Evolutionary conservation across 805 yeast species (phyloP).

Genomic region (Teunomyces pallodes): DNA sequence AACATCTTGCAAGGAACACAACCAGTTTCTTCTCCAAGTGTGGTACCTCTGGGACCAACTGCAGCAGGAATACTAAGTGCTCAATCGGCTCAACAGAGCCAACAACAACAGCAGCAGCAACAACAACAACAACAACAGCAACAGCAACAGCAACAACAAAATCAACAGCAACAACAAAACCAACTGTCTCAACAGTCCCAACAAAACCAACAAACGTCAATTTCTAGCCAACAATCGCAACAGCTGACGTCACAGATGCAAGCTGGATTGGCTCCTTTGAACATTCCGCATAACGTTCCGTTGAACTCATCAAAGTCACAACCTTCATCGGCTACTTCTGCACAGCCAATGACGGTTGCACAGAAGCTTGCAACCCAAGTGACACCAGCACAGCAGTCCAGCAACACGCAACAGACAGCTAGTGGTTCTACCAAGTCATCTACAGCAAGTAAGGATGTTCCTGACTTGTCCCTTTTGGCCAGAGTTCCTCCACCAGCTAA

Average conservation of each 20-base stretch:
- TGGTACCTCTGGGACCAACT: slow-evolving; percentile 1
- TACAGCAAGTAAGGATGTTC: slow-evolving; percentile 31
- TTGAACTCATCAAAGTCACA: slow-evolving; percentile 19
- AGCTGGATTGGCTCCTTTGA: slow-evolving; percentile 2
- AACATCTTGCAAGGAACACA: slow-evolving; percentile 6
- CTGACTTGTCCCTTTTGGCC: slow-evolving; percentile 70
- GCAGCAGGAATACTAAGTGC: slow-evolving; percentile 5
- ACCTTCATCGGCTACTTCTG: slow-evolving; percentile 15
- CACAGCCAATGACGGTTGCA: slow-evolving; percentile 12
- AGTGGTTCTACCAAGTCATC: slow-evolving; percentile 4
- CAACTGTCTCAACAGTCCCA: slow-evolving; percentile 6
- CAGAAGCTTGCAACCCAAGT: slow-evolving; percentile 4
- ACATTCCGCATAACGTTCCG: not conserved
- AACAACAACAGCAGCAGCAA: slow-evolving; percentile 6
- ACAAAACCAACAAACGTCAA: not conserved
- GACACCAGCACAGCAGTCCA: not conserved
- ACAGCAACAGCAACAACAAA: slow-evolving; percentile 7
- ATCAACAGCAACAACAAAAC: slow-evolving; percentile 10
- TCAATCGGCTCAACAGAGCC: slow-evolving; percentile 5
- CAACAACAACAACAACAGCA: slow-evolving; percentile 10
- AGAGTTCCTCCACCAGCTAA: slow-evolving; percentile 90
- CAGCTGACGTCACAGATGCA: slow-evolving; percentile 4
- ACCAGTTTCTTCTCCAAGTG: not conserved
- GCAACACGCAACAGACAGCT: not conserved
- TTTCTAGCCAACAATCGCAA: not conserved